Percentiles rank a stretch among this genome's conserved stretches.
These are phyloP conservation scores for Albizia julibrissin DNA, from an alignment of 306 rosid species.

Conservation along the genomic window DNA sequence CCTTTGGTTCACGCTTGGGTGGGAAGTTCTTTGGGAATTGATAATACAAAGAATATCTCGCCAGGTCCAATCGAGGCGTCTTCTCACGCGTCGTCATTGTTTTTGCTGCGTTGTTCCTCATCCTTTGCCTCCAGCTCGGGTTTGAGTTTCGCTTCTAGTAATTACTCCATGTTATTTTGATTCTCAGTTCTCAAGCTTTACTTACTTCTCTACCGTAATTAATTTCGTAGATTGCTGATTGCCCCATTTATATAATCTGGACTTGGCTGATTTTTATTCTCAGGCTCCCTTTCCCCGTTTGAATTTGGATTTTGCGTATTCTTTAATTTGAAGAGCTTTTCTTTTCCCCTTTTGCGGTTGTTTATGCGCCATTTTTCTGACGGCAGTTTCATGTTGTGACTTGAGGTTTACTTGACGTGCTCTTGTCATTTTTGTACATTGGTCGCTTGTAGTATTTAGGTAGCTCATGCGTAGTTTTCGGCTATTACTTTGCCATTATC, in stretches of 20 bases:
- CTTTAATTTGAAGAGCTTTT: background rate
- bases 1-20: slow-evolving; percentile 24
- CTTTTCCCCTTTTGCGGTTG: background rate
- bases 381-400: background rate
- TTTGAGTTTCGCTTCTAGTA: slow-evolving; percentile 33
- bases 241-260: background rate
- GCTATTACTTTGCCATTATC: background rate
- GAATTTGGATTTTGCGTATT: background rate
- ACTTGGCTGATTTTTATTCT: background rate
- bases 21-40: slow-evolving; percentile 15
- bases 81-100: slow-evolving; percentile 26
- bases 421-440: background rate
- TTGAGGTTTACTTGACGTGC: background rate
- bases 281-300: background rate
- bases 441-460: background rate
- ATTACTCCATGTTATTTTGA: background rate
- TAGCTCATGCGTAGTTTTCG: background rate
- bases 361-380: slow-evolving; percentile 11
- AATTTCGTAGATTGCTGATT: background rate
- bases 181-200: slow-evolving; percentile 14
- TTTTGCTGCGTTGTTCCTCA: slow-evolving; percentile 31
- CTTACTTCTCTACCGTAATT: background rate
- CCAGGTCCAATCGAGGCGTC: background rate
- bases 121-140: slow-evolving; percentile 4
- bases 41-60: slow-evolving; percentile 17